Evolutionary conservation across 2,329 filamentous ascomycete species (phyloP).

Genomic region (Canariomyces notabilis): DNA sequence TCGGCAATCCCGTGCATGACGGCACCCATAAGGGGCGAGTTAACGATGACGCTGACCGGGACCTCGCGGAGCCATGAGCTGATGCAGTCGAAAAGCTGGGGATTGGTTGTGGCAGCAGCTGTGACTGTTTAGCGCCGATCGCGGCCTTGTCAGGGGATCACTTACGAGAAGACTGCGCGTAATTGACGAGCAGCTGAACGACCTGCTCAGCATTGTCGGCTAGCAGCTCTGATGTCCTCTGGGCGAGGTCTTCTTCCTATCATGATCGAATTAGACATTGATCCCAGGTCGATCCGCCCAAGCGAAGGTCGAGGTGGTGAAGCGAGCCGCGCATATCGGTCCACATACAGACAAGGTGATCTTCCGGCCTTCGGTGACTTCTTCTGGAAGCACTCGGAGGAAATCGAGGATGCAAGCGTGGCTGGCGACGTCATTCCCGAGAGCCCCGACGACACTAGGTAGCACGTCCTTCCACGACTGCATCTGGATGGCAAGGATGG

Average conservation of each 20-base stretch:
- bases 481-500: slow-evolving; percentile 95
- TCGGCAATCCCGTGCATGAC: slow-evolving; percentile 72
- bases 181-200: slow-evolving; percentile 79
- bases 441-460: slow-evolving; percentile 68
- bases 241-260: slow-evolving; percentile 91
- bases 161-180: slow-evolving; percentile 85
- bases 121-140: slow-evolving; percentile 22
- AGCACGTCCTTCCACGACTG: slow-evolving; percentile 91
- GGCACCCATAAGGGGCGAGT: slow-evolving; percentile 76
- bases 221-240: slow-evolving; percentile 82
- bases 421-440: slow-evolving; percentile 71
- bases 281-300: slow-evolving; percentile 33
- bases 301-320: slow-evolving; percentile 31
- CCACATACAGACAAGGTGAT: slow-evolving; percentile 97
- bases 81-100: slow-evolving; percentile 88
- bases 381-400: slow-evolving; percentile 91
- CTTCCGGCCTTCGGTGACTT: slow-evolving; percentile 98
- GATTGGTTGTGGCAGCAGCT: slow-evolving; percentile 78
- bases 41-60: slow-evolving; percentile 74
- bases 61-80: slow-evolving; percentile 96
- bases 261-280: slow-evolving; percentile 43
- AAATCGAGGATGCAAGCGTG: slow-evolving; percentile 92
- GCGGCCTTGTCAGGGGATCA: slow-evolving; percentile 17
- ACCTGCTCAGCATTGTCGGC: slow-evolving; percentile 88
- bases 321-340: slow-evolving; percentile 50